Conservation (phyloP, 2,329 filamentous ascomycete genomes). For the Pseudocercospora fuligena region DNA sequence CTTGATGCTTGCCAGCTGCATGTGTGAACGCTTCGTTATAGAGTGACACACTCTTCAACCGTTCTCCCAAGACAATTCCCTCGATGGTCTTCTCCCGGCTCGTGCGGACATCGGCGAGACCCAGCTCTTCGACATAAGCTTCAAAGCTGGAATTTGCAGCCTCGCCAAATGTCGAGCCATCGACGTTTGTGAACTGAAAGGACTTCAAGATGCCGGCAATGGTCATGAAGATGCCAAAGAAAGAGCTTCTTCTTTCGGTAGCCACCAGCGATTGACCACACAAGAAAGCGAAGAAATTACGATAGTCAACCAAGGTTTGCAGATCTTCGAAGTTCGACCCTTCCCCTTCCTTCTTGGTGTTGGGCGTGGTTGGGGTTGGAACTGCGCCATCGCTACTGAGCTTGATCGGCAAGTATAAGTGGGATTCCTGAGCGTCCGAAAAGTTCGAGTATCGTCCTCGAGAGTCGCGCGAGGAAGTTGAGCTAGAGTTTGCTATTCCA, state of each 20-base stretch:
- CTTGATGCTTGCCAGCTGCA: constrained; percentile 80
- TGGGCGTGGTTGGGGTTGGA: constrained; percentile 30
- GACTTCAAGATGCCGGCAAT: constrained; percentile 62
- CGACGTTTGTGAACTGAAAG: constrained; percentile 65
- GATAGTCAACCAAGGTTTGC: constrained; percentile 61
- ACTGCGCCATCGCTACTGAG: constrained; percentile 55
- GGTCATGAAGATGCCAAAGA: constrained; percentile 66
- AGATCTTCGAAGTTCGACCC: constrained; percentile 54
- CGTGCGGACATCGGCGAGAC: constrained; percentile 76
- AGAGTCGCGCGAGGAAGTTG: constrained; percentile 40
- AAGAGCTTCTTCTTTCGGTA: constrained; percentile 57
- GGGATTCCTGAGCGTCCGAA: constrained; percentile 56
- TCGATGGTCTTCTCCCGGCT: constrained; percentile 90
- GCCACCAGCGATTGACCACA: constrained; percentile 66
- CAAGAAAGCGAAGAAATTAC: constrained; percentile 68
- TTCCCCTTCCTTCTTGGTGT: constrained; percentile 20
- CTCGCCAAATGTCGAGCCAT: constrained; percentile 68
- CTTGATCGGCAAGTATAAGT: constrained; percentile 64
- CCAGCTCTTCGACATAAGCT: constrained; percentile 76
- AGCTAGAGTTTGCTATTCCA: constrained; percentile 30
- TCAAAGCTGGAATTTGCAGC: constrained; percentile 68
- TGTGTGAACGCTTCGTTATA: constrained; percentile 94
- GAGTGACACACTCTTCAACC: constrained; percentile 77
- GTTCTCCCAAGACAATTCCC: constrained; percentile 84
- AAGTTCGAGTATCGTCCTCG: constrained; percentile 54